Conservation (phyloP, 2,329 filamentous ascomycete genomes). For the Trichoderma hamatum region DNA sequence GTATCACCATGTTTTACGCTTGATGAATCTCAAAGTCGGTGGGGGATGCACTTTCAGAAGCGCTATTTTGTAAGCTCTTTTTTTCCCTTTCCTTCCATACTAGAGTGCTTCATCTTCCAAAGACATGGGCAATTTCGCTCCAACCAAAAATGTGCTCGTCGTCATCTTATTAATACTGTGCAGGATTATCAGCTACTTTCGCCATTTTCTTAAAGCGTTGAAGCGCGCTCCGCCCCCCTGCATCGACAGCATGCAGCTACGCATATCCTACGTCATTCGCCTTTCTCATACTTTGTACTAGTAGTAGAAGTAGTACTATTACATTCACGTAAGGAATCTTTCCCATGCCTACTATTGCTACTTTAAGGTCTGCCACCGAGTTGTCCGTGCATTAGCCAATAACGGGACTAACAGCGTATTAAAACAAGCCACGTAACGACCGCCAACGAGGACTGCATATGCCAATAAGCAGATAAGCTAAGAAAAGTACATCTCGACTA, state of each 20-base stretch:
- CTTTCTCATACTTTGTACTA: not conserved
- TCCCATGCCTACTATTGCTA: not conserved
- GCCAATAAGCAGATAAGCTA: slow-evolving; percentile 5
- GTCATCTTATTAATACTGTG: not conserved
- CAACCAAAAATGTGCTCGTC: not conserved
- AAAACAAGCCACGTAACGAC: not conserved
- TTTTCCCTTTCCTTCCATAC: not conserved
- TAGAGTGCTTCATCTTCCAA: not conserved
- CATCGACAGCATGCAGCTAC: not conserved
- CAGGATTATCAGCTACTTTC: not conserved
- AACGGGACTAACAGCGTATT: not conserved
- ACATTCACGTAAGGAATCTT: not conserved
- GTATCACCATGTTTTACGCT: not conserved
- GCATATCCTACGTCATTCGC: not conserved
- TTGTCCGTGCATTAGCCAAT: not conserved
- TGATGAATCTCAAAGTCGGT: not conserved
- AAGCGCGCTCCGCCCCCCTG: not conserved
- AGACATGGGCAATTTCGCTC: not conserved
- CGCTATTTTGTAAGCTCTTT: not conserved
- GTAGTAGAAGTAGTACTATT: not conserved
- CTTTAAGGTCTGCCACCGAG: not conserved
- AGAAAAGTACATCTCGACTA: not conserved
- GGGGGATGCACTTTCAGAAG: not conserved
- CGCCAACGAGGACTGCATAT: slow-evolving; percentile 5
- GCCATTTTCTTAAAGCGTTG: not conserved